phyloP scores from a whole-genome alignment of 305 asterid genomes.

The Fraxinus xanthoxyloides region DNA sequence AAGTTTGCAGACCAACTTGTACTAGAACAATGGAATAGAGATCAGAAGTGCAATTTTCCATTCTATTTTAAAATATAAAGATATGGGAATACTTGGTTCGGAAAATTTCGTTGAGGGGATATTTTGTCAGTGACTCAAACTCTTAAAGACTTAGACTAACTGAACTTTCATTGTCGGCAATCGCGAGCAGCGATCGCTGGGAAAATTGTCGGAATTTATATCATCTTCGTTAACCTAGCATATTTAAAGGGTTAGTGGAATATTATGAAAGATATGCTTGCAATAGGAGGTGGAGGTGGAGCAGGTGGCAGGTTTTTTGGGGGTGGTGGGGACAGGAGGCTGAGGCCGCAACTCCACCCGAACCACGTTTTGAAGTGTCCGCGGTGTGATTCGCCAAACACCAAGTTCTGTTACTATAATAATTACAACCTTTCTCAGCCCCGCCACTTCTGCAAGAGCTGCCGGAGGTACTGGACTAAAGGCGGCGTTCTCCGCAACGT shows the following conservation, averaged over 20 bases:
- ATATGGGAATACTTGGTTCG: neutral
- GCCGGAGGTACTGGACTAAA: neutral
- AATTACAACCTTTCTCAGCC: constrained; percentile 1
- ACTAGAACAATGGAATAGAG: neutral
- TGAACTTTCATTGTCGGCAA: neutral
- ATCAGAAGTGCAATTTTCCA: neutral
- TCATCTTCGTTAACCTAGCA: neutral
- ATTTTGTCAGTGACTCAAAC: neutral
- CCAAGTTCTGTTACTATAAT: neutral
- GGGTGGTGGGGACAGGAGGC: neutral
- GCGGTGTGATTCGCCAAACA: neutral
- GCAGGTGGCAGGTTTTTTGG: neutral
- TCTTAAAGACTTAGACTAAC: too few species aligned
- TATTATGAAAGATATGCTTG: neutral
- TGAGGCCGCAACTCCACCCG: neutral
- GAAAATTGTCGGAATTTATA: neutral
- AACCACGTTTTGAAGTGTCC: neutral
- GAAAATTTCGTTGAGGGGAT: neutral
- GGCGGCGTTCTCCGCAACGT: neutral
- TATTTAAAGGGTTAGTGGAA: neutral
- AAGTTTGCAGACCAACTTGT: neutral
- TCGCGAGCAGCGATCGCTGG: neutral
- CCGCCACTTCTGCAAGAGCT: neutral
- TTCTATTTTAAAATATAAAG: neutral
- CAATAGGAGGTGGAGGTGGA: neutral